A percentile compares a stretch with the other conserved stretches of the same genome.
phyloP scores from a whole-genome alignment of 768 basidiomycete species.

The Coprinellus aureogranulatus region DNA sequence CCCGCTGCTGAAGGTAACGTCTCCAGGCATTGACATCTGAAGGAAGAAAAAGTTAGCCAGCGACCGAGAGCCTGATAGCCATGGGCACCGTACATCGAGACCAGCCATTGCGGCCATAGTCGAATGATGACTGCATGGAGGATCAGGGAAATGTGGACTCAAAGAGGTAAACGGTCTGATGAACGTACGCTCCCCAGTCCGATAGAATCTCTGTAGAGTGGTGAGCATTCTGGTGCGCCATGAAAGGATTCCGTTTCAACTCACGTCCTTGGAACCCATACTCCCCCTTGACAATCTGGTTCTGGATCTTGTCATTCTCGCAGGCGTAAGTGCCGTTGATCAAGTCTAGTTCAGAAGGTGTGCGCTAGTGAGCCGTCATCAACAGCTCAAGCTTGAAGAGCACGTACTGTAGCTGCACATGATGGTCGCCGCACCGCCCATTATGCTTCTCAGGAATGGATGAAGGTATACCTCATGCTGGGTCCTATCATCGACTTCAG shows the following conservation, averaged over 20 bases:
- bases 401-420: constrained; percentile 76
- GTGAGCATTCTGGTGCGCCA: not conserved
- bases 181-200: constrained; percentile 63
- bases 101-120: constrained; percentile 61
- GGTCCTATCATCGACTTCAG: constrained; percentile 78
- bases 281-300: constrained; percentile 73
- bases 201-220: constrained; percentile 55
- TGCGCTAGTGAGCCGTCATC: not conserved
- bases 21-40: constrained; percentile 73
- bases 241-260: constrained; percentile 14
- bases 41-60: not conserved
- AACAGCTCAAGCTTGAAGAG: not conserved
- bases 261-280: constrained; percentile 73
- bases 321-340: constrained; percentile 74
- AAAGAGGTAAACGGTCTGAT: not conserved
- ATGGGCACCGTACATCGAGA: constrained; percentile 50
- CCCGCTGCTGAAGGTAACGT: constrained; percentile 47
- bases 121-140: constrained; percentile 35
- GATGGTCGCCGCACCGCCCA: constrained; percentile 69
- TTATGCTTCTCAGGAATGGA: constrained; percentile 66
- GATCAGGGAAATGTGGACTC: no score
- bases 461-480: constrained; percentile 73
- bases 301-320: constrained; percentile 68
- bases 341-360: constrained; percentile 41
- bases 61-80: not conserved